Evolutionary conservation across 768 basidiomycete species (phyloP), one percentile per base, ranked within the genome.

Genomic region (Phanerodontia chrysosporium): DNA sequence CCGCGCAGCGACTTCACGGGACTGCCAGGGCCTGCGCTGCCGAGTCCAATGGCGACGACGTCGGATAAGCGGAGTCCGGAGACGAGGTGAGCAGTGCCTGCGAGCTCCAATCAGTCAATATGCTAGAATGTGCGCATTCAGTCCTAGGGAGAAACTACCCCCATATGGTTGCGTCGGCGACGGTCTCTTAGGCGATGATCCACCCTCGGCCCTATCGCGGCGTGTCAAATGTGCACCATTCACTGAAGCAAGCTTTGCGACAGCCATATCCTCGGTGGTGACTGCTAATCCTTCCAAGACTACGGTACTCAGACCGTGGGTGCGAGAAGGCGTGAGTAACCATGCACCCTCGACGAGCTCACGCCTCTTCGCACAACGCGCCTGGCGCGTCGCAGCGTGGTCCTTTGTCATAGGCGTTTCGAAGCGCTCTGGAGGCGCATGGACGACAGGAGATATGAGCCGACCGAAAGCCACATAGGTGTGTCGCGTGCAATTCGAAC

Each of bases 141-240:
- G n/a, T 9, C 9, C 48, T 39, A 60, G 58, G 54, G 58, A 60
- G 58, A 60, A 60, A 60, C 30, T 16, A 21, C 16, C 58, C 45
- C 13, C 13, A 60, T 60, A 35, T 49, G 45, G 58, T 35, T 16
- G 24, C 25, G 24, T 28, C 22, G 30, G 9, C 28, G 28, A 21
- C 16, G 21, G 42, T 30, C 30, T 16, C 27, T 30, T 21, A 56
- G 30, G n/a, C 21, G 16, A 12, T 14, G 7, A 10, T 36, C 14
- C 30, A 12, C 14, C 18, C 8, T 39, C 53, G 58, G 58, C 16
- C 14, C 29, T 49, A 39, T 45, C 45, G 58, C 53, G 58, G 52
- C 27, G 28, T 39, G 36, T 36, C 39, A 16, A n/a, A 21, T 42
- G 10, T 42, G 39, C 4, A 18, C 18, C 39, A 42, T 42, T 42